These are phyloP conservation scores for Pterocarpus macrocarpus DNA, from an alignment of 306 rosid species.

Conservation along the genomic window DNA sequence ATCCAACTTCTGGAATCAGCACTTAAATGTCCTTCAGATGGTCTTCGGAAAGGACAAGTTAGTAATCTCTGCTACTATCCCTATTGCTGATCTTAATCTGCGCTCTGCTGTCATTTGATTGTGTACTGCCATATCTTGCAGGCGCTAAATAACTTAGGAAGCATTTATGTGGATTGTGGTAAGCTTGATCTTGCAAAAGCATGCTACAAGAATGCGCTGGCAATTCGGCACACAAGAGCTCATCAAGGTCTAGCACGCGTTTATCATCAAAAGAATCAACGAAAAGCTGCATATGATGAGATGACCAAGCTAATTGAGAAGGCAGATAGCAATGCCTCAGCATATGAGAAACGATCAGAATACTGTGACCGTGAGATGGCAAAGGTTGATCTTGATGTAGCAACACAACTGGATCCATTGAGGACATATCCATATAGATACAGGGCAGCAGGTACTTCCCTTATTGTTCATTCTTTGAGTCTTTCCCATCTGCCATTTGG, in stretches of 20 bases:
- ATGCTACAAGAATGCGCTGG: conserved; percentile 78
- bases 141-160: conserved; percentile 81
- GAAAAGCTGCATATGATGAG: conserved; percentile 79
- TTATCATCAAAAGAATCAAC: conserved; percentile 66
- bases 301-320: conserved; percentile 77
- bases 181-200: conserved; percentile 69
- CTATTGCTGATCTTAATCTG: neutral
- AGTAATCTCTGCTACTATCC: conserved; percentile 27
- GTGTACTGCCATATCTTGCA: conserved; percentile 51
- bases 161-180: conserved; percentile 74
- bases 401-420: conserved; percentile 71
- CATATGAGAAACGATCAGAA: conserved; percentile 85
- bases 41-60: conserved; percentile 90
- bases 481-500: conserved; percentile 16
- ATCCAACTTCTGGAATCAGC: conserved; percentile 72
- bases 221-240: conserved; percentile 81
- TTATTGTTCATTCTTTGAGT: conserved; percentile 28
- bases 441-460: conserved; percentile 79
- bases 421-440: conserved; percentile 84
- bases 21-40: conserved; percentile 81
- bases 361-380: conserved; percentile 74
- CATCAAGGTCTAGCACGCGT: conserved; percentile 87
- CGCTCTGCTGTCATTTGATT: conserved; percentile 43
- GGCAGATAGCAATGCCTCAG: conserved; percentile 73
- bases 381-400: conserved; percentile 67